Conservation (phyloP, 2,329 filamentous ascomycete genomes). For the Trichoderma guizhouense region DNA sequence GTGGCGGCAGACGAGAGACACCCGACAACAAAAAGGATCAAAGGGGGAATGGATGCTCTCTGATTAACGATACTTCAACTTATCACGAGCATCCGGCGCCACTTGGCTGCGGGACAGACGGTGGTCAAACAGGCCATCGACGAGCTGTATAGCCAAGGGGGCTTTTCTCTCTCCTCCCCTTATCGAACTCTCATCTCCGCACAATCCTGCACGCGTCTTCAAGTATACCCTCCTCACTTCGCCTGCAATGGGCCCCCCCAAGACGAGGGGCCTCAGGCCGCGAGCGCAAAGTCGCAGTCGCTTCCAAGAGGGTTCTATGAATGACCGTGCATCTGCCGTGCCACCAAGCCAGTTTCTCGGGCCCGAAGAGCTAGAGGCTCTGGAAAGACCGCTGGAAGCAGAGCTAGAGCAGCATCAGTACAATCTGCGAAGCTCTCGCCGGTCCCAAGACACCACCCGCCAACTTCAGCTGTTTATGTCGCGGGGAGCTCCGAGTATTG, state of each 20-base stretch:
- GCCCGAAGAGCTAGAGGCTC: constrained; percentile 32
- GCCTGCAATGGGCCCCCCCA: constrained; percentile 29
- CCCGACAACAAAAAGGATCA: background rate
- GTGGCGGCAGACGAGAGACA: background rate
- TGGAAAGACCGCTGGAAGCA: constrained; percentile 28
- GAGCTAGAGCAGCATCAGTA: constrained; percentile 10
- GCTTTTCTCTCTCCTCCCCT: background rate
- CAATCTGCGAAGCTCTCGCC: background rate
- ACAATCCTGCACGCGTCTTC: background rate
- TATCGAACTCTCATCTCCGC: background rate
- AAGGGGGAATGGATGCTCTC: background rate
- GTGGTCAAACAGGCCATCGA: background rate
- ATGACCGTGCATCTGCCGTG: constrained; percentile 68
- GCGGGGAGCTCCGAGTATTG: background rate
- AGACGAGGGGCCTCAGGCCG: constrained; percentile 32
- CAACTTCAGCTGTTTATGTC: constrained; percentile 15
- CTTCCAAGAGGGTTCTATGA: constrained; percentile 83
- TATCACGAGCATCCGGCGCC: background rate
- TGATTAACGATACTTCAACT: background rate
- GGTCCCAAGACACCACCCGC: constrained; percentile 4
- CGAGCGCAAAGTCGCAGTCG: constrained; percentile 40
- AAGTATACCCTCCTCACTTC: background rate
- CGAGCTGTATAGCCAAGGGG: background rate
- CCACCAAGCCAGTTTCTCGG: constrained; percentile 67
- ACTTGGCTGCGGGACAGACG: background rate